A percentile compares a stretch with the other conserved stretches of the same genome.
Evolutionary conservation across 441 rosid genomes (phyloP).

Genomic region (Brassica balearica): DNA sequence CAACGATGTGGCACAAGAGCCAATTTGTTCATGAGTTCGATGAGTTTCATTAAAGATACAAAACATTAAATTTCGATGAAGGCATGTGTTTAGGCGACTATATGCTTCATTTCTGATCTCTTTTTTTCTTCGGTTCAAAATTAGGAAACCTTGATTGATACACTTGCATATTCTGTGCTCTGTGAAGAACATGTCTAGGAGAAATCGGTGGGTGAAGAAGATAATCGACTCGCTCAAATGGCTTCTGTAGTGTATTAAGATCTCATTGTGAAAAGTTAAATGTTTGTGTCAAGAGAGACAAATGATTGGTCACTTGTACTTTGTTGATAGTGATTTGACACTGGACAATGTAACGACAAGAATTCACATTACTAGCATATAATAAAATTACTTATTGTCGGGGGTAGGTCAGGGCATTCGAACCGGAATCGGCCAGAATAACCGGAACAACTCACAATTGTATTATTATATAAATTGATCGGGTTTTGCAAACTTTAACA

Average conservation of each 20-base stretch:
- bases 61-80: not conserved
- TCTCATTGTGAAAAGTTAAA: not conserved
- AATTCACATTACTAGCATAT: not conserved
- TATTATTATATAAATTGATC: not conserved
- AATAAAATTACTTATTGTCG: not conserved
- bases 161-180: not conserved
- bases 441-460: not conserved
- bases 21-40: not conserved
- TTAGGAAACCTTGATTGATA: not conserved
- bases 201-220: slow-evolving; percentile 7
- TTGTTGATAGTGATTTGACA: slow-evolving; percentile 33
- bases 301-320: slow-evolving; percentile 12
- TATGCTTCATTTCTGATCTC: not conserved
- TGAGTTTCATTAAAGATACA: not conserved
- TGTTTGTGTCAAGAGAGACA: not conserved
- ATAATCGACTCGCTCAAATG: slow-evolving; percentile 5
- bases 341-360: slow-evolving; percentile 27
- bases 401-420: not conserved
- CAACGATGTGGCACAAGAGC: not conserved
- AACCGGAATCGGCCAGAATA: slow-evolving; percentile 5
- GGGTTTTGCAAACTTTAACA: not conserved
- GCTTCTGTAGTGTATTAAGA: slow-evolving; percentile 1
- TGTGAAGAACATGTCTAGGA: not conserved
- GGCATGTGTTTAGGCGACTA: not conserved
- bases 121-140: not conserved